Base-by-base conservation (phyloP, 176 grass and related monocot genomes). In the Musa acuminata region DNA sequence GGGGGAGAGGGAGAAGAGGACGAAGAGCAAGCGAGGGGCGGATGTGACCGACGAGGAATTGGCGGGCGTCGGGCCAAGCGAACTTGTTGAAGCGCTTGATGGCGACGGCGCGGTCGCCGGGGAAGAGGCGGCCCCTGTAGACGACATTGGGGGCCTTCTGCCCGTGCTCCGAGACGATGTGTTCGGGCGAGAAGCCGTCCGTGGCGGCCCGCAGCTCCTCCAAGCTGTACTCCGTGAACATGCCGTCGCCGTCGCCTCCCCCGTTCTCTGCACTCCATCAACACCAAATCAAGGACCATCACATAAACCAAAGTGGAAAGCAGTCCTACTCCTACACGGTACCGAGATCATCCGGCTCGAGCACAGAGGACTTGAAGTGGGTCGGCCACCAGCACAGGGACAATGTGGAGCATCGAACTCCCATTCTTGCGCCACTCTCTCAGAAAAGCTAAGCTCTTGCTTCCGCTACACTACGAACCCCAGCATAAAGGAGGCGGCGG, bases 101-200 rank as follows among this genome's bases (percentile, higher is more conserved):
- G 65, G 93, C 89, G 8, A 88, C 87, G 13, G 81, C 78, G 83
- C 81, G 79, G 51, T 83, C 89, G 67, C 84, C 81, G 55, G 83
- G 83, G 83, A 92, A 88, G 78, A 96, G 83, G 24, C 79, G 89
- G 74, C 87, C 93, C 2, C 80, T 83, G 81, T 92, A 90, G 78
- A 92, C 89, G 19, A 96, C 87, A 62, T 96, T 92, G 79, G 93
- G 93, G 49, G 87, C 93, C 85, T 96, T 96, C 77, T 92, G 81
- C 63, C 93, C 93, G 67, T 96, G 93, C 85, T 96, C 93, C 1
- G 90, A 96, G 53, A 96, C 81, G 73, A 96, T 92, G 83, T 85
- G 83, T 21, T 96, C 81, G 0, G 87, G 80, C 0, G 89, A 80
- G 85, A 96, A 96, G 62, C 93, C 87, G 64, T 92, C 87, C 0